Evolutionary conservation across 2,329 filamentous ascomycete genomes (phyloP), one percentile per base, ranked within the genome.

Genomic region (Cladosporium sp.): DNA sequence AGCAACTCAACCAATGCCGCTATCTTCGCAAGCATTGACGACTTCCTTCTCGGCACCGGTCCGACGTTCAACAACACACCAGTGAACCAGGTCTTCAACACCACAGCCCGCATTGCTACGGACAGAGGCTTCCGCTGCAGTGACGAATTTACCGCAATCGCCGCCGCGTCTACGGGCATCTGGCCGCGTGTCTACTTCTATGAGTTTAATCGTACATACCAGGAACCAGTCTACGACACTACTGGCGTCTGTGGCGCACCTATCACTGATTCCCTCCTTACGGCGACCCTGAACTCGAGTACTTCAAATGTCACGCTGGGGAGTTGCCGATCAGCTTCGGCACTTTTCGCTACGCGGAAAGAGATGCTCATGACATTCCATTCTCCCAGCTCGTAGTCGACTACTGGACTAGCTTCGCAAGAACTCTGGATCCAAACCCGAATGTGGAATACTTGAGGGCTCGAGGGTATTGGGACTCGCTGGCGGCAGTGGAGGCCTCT

Each of bases 291-390:
- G 69, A 73, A n/a, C 57, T 60, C 3, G 78, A 80, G 65, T 81
- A 81, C 70, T 77, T 76, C 69, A 80, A 79, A 67, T 81, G 79
- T 70, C 79, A 81, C 63, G 77, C 75, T 1, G 78, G 78, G 11
- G 78, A 80, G 64, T 75, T 79, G 62, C 72, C 76, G 64, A 69
- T 77, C n/a, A 76, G 77, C 5, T 79, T 80, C 65, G 79, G 76
- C 28, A 79, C 49, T 29, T 52, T 28, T 29, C 49, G 49, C 26
- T 52, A 52, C 14, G 23, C 49, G 1, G 49, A 52, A 4, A 29
- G 26, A 29, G 49, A 52, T 52, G 49, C 23, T 26, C n/a, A 52
- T 8, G 49, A 52, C 3, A 29, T 52, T 8, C 23, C 49, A 1
- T 52, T 52, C 12, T 26, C 49, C 4, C 49, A 52, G 49, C 49